Base-by-base conservation (phyloP, 257 asterid genomes). In the Solanum commersonii region DNA sequence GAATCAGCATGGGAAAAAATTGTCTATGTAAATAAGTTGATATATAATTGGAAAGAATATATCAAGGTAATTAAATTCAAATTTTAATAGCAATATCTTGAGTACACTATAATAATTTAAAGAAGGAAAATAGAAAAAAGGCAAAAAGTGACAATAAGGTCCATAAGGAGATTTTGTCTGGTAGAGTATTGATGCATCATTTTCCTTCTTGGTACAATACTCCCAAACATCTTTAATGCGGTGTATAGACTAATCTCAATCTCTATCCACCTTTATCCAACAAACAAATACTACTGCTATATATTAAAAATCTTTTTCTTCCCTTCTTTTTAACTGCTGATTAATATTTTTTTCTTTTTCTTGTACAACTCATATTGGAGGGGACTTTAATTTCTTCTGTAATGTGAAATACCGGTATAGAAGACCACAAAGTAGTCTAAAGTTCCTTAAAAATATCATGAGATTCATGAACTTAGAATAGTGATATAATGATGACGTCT, bases 141-240 rank as follows among this genome's bases (percentile, higher is more conserved):
- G 16, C 68, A 46, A 29, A 46, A 81, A 81, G 68, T 81, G 85
- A 72, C 89, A 70, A 44, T 88, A 77, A 88, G 81, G 90, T 67
- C 90, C 91, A 89, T 88, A 16, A 40, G 35, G 37, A 77, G 79
- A 83, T 11, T 63, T 87, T 84, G 71, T 84, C 49, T 38, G 86
- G 10, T 46, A 87, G 42, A 18, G 35, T 82, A 77, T 84, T 90
- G 92, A 92, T 56, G 67, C 7, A 91, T 92, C 94, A 20, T 88
- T 92, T 89, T 91, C 95, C 40, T 67, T 16, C 29, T 81, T 81
- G 70, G 42, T 29, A 49, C 68, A 81, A 81, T 81, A 81, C 85
- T 81, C 85, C 85, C 85, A 81, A 81, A 81, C 85, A 81, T 81
- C 68, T 81, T 79, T 29, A 81, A 81, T 46, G 85, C 85, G 18